phyloP scores from a whole-genome alignment of 1,284 basidiomycete genomes.

The Meripilus lineatus region DNA sequence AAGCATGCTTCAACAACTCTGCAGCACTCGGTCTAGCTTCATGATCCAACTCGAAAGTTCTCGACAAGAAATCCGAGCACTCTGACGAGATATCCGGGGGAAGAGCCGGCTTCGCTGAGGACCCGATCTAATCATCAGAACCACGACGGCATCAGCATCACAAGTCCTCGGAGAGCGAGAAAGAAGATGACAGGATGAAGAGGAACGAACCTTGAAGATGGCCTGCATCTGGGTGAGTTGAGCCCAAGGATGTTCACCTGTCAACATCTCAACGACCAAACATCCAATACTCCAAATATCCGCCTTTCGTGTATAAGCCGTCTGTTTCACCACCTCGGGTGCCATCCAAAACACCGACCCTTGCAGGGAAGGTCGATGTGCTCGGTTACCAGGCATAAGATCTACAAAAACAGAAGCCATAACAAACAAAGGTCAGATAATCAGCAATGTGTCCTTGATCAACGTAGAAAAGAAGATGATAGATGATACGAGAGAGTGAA shows the following conservation, averaged over 20 bases:
- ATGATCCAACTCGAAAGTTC: slow-evolving; percentile 85
- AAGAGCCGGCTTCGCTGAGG: slow-evolving; percentile 76
- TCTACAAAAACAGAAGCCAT: slow-evolving; percentile 38
- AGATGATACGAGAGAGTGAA: slow-evolving; percentile 1
- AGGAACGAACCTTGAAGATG: slow-evolving; percentile 76
- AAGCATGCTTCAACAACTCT: slow-evolving; percentile 72
- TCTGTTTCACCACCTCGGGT: slow-evolving; percentile 97
- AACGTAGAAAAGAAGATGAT: no score
- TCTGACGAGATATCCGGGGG: slow-evolving; percentile 87
- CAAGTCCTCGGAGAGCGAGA: neutral
- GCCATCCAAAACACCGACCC: slow-evolving; percentile 99
- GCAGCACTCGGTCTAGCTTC: slow-evolving; percentile 77
- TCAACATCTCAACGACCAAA: slow-evolving; percentile 97
- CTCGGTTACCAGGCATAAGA: slow-evolving; percentile 70
- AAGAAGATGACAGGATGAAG: slow-evolving; percentile 1
- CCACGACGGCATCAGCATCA: slow-evolving; percentile 4
- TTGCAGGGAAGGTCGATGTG: slow-evolving; percentile 88
- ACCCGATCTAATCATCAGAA: slow-evolving; percentile 68
- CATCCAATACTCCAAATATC: slow-evolving; percentile 99
- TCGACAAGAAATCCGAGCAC: slow-evolving; percentile 78
- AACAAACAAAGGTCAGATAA: neutral
- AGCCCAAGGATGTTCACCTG: slow-evolving; percentile 96
- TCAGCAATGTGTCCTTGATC: neutral
- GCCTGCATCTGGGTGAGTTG: slow-evolving; percentile 99
- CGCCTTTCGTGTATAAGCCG: slow-evolving; percentile 88